phyloP scores from a whole-genome alignment of 371 early-diverging fungal species.

The Apophysomyces trapeziformis region DNA sequence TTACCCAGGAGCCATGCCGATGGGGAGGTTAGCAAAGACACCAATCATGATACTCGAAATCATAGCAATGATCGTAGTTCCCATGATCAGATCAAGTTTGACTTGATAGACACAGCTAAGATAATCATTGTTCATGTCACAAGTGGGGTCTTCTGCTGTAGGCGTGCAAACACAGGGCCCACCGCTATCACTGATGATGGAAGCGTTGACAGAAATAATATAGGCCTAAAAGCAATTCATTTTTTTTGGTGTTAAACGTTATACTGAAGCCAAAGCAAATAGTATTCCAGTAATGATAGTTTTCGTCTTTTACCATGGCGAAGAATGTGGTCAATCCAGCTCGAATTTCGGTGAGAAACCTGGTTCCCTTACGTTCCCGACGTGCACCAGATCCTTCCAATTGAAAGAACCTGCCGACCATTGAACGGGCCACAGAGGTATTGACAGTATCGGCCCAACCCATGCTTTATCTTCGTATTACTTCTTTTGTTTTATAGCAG shows the following conservation, averaged over 20 bases:
- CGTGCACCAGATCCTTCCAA: conserved; percentile 65
- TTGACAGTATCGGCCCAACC: conserved; percentile 52
- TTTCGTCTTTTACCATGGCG: conserved; percentile 32
- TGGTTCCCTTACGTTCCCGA: conserved; percentile 58
- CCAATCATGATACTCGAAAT: conserved; percentile 74
- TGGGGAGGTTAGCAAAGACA: conserved; percentile 73
- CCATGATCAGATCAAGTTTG: conserved; percentile 72
- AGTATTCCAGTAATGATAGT: too few species aligned
- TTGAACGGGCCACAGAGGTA: conserved; percentile 54
- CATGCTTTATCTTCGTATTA: conserved; percentile 11
- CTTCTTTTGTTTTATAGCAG: too few species aligned
- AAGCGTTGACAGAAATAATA: conserved; percentile 67
- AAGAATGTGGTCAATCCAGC: conserved; percentile 63
- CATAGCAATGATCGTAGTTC: conserved; percentile 70
- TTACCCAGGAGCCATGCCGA: conserved; percentile 76
- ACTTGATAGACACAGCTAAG: conserved; percentile 63
- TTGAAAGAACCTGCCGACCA: conserved; percentile 65
- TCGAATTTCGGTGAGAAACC: conserved; percentile 69
- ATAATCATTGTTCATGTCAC: conserved; percentile 57
- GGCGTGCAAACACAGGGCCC: conserved; percentile 71
- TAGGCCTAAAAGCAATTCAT: conserved; percentile 21
- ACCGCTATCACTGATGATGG: conserved; percentile 77
- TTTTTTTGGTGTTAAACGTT: not conserved
- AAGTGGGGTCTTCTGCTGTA: conserved; percentile 49
- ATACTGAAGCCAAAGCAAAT: too few species aligned